Percentiles rank a stretch among this genome's conserved stretches.
phyloP scores from a whole-genome alignment of 73 alveolate species.

The Uronychia binucleata region DNA sequence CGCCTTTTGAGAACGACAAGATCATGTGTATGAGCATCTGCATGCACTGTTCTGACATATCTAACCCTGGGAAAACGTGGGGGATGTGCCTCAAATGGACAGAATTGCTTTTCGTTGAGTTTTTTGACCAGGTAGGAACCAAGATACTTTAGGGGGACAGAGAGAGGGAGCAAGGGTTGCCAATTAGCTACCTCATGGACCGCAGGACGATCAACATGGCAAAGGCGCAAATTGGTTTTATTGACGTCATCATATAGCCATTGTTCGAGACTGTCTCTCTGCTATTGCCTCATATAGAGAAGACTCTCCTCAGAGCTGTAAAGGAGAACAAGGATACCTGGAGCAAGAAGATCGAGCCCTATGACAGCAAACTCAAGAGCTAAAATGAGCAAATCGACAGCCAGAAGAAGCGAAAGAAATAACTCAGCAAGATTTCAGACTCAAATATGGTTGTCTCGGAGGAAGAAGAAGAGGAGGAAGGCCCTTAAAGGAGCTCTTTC shows the following conservation, averaged over 20 bases:
- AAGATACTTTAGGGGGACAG: conserved; percentile 78
- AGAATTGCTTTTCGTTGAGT: conserved; percentile 77
- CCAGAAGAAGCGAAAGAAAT: not conserved
- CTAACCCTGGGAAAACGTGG: conserved; percentile 80
- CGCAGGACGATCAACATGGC: conserved; percentile 84
- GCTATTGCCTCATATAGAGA: not conserved
- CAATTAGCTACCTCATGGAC: conserved; percentile 85
- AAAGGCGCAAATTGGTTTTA: conserved; percentile 80
- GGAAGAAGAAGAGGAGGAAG: not conserved
- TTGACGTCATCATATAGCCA: conserved; percentile 44
- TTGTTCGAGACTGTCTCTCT: not conserved
- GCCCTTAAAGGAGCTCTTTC: not conserved
- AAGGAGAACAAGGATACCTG: conserved; percentile 4
- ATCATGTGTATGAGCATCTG: conserved; percentile 58
- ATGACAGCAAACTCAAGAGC: not conserved
- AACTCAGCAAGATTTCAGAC: not conserved
- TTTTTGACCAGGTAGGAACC: conserved; percentile 61
- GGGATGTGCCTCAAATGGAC: conserved; percentile 84
- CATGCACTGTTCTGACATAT: conserved; percentile 81
- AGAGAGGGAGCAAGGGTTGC: conserved; percentile 73
- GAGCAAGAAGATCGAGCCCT: not conserved
- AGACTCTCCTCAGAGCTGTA: not conserved
- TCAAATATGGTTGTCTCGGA: not conserved
- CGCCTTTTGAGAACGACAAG: conserved; percentile 52
- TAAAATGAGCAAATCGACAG: not conserved